Evolutionary conservation across 495 filamentous ascomycete genomes (phyloP), one percentile per base, ranked within the genome.

Genomic region (Penicillium waksmanii): DNA sequence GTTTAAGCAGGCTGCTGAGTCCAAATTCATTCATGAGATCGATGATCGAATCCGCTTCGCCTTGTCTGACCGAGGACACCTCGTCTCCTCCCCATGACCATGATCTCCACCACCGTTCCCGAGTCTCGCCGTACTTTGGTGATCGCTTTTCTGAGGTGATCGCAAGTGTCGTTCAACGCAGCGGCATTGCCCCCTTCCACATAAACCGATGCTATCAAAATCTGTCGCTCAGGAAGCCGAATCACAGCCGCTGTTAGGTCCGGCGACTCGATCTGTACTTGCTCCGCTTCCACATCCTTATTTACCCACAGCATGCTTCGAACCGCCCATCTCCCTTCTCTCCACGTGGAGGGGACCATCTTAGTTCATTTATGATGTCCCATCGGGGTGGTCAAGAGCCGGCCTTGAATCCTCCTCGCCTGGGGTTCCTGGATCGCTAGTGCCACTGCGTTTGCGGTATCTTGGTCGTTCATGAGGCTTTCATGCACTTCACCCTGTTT

Each of bases 21-120:
- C 58, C 46, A 46, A 63, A 63, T 35, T 75, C 64, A 42, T 58
- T 70, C 54, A 75, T 76, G 34, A 75, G 55, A 43, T 76, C 61
- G 40, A 77, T 72, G 46, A 75, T 72, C 43, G 57, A 62, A 51
- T 68, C 70, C 38, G 68, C 73, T 61, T 77, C 67, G 21, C 70
- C 72, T 40, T 75, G 65, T 52, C 66, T 68, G 33, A 23, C 50
- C 27, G 48, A 53, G n/a, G 62, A 61, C 38, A 76, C 61, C 13
- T 66, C 54, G 52, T 73, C 72, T 65, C 69, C 73, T 65, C 71
- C 74, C 71, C 52, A 66, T 48, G 57, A 76, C 55, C 55, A 67
- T 53, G 38, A 64, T 40, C 17, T 67, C 61, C 58, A 67, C 51
- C 61, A 57, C 58, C 0, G 56, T 38, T 13, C 52, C 65, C 18